Evolutionary conservation across 2,329 filamentous ascomycete species (phyloP).

Genomic region (Hymenoscyphus salicellus): DNA sequence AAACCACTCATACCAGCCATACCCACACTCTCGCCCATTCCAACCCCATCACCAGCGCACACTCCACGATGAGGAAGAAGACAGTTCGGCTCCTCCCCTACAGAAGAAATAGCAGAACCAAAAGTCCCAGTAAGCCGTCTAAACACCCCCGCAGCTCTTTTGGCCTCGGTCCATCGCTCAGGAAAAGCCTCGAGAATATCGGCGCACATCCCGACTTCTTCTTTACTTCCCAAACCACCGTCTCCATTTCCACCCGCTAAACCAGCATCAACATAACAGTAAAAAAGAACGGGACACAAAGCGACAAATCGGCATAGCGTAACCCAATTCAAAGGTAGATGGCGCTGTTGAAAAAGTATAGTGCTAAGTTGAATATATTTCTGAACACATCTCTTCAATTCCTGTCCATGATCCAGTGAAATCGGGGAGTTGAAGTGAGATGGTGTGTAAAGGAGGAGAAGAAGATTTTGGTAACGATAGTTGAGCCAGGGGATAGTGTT

Average conservation of each 20-base stretch:
- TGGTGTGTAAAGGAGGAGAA: background rate
- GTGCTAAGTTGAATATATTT: conserved; percentile 3
- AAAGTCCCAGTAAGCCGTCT: background rate
- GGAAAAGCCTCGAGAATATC: conserved; percentile 1
- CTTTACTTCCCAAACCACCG: background rate
- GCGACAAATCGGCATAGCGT: conserved; percentile 1
- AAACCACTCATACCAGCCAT: background rate
- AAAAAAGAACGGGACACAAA: background rate
- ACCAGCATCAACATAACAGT: background rate
- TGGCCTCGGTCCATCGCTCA: background rate
- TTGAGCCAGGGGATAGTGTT: background rate
- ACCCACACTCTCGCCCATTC: background rate
- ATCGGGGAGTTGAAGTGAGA: conserved; percentile 3
- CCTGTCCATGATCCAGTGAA: background rate
- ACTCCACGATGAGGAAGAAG: background rate
- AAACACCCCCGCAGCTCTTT: background rate
- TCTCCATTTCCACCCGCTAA: background rate
- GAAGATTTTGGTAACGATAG: conserved; percentile 1
- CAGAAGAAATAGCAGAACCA: background rate
- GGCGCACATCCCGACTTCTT: background rate
- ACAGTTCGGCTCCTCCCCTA: background rate
- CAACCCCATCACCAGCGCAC: background rate
- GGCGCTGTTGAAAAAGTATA: background rate
- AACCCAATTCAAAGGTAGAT: conserved; percentile 1
- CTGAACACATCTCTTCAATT: conserved; percentile 1